phyloP scores from a whole-genome alignment of 208 protist genomes.

The Blastocrithidia nonstop region DNA sequence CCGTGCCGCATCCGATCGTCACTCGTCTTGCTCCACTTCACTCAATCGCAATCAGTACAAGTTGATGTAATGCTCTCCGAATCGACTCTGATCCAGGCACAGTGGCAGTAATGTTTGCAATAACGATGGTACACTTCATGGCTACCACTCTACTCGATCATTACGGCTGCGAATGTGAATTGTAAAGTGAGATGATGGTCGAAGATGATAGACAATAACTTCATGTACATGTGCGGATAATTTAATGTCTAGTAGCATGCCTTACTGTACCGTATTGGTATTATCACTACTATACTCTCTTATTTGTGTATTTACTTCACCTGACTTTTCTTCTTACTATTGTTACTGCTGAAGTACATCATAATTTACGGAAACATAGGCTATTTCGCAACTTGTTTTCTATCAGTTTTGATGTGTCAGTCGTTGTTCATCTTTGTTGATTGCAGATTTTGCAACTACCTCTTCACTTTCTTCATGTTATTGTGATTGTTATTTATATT shows the following conservation, averaged over 20 bases:
- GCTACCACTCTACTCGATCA: conserved; percentile 48
- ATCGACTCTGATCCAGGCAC: conserved; percentile 60
- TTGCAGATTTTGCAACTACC: not conserved
- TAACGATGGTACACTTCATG: conserved; percentile 35
- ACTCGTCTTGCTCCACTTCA: conserved; percentile 7
- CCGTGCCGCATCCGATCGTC: conserved; percentile 11
- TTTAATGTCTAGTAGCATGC: conserved; percentile 33
- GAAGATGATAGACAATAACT: conserved; percentile 24
- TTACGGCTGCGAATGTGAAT: conserved; percentile 33
- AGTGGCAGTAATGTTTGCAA: conserved; percentile 55
- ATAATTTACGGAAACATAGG: no score
- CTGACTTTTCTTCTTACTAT: no score
- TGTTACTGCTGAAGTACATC: no score
- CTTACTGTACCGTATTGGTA: not conserved
- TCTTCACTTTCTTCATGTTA: not conserved
- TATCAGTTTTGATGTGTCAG: not conserved
- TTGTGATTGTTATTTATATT: not conserved
- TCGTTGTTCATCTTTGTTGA: not conserved
- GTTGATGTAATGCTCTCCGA: conserved; percentile 87
- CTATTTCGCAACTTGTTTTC: no score
- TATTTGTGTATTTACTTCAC: no score
- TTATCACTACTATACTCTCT: no score
- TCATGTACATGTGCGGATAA: conserved; percentile 12
- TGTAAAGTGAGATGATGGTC: conserved; percentile 17
- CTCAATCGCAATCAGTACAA: conserved; percentile 73